These are phyloP conservation scores for Tephrocybe sp. DNA, from an alignment of 768 basidiomycete genomes.

Conservation along the genomic window DNA sequence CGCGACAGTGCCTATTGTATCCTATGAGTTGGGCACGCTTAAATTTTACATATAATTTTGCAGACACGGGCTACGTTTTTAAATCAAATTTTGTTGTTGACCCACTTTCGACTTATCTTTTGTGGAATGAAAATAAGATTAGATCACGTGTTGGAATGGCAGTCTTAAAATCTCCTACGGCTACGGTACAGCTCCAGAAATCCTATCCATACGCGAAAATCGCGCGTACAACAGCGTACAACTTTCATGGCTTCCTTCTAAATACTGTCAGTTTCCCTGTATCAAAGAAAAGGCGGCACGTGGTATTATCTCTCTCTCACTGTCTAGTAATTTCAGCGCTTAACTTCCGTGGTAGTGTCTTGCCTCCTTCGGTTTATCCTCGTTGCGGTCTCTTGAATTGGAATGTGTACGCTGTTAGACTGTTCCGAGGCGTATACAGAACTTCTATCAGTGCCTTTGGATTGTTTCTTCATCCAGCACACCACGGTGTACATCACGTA, in stretches of 20 bases:
- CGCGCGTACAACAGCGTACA: too few relatives aligned
- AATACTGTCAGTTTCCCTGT: neutral
- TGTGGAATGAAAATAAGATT: neutral
- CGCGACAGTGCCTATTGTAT: too few relatives aligned
- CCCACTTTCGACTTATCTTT: too few relatives aligned
- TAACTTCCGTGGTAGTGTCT: neutral
- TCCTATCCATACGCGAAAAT: neutral
- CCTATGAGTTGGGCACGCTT: too few relatives aligned
- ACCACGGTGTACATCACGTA: too few relatives aligned
- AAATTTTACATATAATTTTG: too few relatives aligned
- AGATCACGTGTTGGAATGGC: constrained; percentile 4
- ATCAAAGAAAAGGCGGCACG: neutral
- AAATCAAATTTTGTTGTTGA: too few relatives aligned
- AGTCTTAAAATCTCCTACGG: too few relatives aligned
- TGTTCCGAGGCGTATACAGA: neutral
- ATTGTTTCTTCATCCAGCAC: neutral
- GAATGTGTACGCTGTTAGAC: too few relatives aligned
- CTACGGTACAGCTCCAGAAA: neutral
- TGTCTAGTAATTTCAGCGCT: neutral
- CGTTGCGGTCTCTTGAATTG: too few relatives aligned
- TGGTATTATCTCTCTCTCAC: neutral
- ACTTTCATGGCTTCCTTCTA: too few relatives aligned
- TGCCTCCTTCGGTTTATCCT: neutral
- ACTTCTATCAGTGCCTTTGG: neutral
- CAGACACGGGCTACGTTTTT: too few relatives aligned